phyloP scores from a whole-genome alignment of 140 eudicot genomes.

The Oenanthe javanica region DNA sequence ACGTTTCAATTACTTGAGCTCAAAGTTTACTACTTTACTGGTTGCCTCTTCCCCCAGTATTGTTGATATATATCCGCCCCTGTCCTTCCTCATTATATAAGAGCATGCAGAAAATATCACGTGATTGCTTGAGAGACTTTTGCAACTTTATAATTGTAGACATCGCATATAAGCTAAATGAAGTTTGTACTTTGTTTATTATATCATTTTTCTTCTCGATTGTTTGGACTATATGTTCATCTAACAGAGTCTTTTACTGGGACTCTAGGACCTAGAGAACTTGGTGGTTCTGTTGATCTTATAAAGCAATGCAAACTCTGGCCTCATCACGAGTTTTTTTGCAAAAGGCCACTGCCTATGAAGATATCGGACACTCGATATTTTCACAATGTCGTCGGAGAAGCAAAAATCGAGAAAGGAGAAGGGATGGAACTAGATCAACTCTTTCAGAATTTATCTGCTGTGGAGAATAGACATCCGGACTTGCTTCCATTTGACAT shows the following conservation, averaged over 20 bases:
- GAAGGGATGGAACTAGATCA: slow-evolving; percentile 86
- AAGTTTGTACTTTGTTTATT: neutral
- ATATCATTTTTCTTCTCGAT: neutral
- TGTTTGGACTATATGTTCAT: neutral
- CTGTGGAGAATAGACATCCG: slow-evolving; percentile 31
- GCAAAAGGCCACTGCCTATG: slow-evolving; percentile 76
- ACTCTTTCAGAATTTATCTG: slow-evolving; percentile 43
- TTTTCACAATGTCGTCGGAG: slow-evolving; percentile 77
- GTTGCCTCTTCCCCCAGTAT: no score
- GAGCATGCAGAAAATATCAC: neutral
- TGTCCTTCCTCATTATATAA: neutral
- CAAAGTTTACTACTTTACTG: no score
- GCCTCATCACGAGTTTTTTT: slow-evolving; percentile 78
- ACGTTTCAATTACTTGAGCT: no score
- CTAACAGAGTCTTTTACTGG: neutral
- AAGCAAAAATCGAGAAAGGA: slow-evolving; percentile 68
- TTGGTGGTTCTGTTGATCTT: slow-evolving; percentile 80
- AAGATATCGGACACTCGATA: slow-evolving; percentile 74
- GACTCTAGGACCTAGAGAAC: slow-evolving; percentile 60
- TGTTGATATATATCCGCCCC: no score
- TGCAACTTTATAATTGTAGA: neutral
- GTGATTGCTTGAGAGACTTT: neutral
- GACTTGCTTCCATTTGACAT: slow-evolving; percentile 63
- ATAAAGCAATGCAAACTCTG: slow-evolving; percentile 63
- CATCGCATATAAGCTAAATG: neutral